A percentile compares a stretch with the other conserved stretches of the same genome.
Conservation (phyloP, 2,329 filamentous ascomycete species). For the Apiospora marii region DNA sequence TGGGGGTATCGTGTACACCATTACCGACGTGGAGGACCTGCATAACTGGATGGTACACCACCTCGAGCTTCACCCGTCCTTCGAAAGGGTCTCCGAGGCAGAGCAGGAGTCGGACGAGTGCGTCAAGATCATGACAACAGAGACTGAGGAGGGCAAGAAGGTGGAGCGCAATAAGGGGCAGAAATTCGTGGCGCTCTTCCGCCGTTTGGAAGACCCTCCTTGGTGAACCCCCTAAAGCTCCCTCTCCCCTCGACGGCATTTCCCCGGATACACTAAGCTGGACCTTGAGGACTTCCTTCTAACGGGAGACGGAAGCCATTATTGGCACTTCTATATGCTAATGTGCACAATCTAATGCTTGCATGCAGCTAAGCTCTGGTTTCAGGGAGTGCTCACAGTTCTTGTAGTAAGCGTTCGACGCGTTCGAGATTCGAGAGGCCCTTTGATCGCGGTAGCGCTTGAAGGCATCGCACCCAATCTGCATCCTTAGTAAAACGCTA, state of each 20-base stretch:
- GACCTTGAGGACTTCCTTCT: neutral
- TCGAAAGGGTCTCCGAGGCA: conserved; percentile 75
- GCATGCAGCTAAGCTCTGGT: neutral
- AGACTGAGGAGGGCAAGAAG: conserved; percentile 98
- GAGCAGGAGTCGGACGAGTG: conserved; percentile 75
- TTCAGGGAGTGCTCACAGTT: conserved; percentile 8
- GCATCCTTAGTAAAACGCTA: conserved; percentile 14
- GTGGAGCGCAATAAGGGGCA: conserved; percentile 87
- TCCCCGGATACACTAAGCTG: conserved; percentile 12
- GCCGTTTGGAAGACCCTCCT: conserved; percentile 78
- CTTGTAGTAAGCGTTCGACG: conserved; percentile 13
- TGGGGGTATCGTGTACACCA: conserved; percentile 90
- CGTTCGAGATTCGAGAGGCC: neutral
- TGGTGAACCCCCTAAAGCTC: conserved; percentile 59
- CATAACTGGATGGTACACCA: conserved; percentile 93
- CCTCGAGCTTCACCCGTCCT: conserved; percentile 79
- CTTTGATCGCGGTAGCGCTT: neutral
- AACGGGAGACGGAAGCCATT: neutral
- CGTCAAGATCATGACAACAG: conserved; percentile 76
- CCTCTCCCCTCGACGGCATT: neutral
- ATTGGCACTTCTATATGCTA: neutral
- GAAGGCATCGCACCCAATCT: conserved; percentile 8
- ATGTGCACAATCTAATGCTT: neutral
- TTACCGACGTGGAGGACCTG: conserved; percentile 95
- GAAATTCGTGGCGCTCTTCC: conserved; percentile 91